phyloP scores from a whole-genome alignment of 768 basidiomycete species.

The Fomitopsis serialis region DNA sequence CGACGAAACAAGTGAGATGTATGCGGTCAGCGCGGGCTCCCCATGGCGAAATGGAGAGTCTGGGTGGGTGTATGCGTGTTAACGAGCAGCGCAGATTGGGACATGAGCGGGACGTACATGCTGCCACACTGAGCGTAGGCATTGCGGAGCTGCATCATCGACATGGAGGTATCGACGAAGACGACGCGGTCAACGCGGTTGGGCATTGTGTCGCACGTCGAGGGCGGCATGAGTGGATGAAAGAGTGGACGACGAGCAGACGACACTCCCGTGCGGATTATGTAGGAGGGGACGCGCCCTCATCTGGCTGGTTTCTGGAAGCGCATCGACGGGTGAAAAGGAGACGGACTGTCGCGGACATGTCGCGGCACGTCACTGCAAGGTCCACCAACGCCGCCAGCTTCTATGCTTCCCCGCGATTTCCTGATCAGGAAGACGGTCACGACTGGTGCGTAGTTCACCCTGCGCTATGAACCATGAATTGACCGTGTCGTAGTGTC shows the following conservation, averaged over 20 bases:
- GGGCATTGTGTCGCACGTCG: constrained; percentile 19
- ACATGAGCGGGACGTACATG: constrained; percentile 13
- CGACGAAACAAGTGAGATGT: constrained; percentile 13
- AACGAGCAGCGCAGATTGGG: constrained; percentile 2
- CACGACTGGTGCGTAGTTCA: no score
- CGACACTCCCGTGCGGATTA: no score
- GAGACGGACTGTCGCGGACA: no score
- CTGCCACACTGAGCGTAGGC: constrained; percentile 13
- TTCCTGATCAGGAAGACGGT: no score
- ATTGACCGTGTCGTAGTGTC: no score
- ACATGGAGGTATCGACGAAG: constrained; percentile 21
- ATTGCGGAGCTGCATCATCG: constrained; percentile 9
- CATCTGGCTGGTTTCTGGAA: no score
- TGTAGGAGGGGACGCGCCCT: no score
- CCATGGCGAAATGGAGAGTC: background rate
- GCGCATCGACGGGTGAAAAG: no score
- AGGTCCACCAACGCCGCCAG: no score
- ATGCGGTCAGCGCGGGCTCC: background rate
- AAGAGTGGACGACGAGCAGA: constrained; percentile 20
- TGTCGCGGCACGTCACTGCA: no score
- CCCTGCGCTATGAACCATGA: no score
- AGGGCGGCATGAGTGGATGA: constrained; percentile 21
- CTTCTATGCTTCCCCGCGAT: no score
- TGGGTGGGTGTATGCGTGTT: constrained; percentile 1
- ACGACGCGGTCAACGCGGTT: constrained; percentile 27